Base-by-base conservation (phyloP, 1,139 yeast genomes). In the Sugiyamaella grinbergsii region DNA sequence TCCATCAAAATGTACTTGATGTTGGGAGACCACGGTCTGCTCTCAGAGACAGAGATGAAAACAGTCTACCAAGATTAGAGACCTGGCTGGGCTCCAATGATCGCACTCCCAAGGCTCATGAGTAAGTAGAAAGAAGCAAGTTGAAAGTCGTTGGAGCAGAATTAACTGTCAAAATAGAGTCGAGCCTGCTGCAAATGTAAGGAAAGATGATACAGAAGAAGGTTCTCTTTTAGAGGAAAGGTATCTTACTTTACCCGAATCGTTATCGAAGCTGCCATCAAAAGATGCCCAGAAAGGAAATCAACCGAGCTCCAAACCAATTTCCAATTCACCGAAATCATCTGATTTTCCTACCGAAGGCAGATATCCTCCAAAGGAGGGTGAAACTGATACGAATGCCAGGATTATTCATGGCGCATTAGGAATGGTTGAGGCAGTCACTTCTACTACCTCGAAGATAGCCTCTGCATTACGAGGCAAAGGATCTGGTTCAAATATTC, bases 11-110 rank as follows among this genome's bases (percentile, higher is more conserved):
- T 24, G 15, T n/a, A 5, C 15, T 23, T 3, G 42, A 39, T 11
- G 23, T 16, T 29, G 44, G 23, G 11, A 24, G 33, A 29, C 36
- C 24, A 23, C 19, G 45, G 7, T 19, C 18, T n/a, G 45, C 38
- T 13, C 37, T 41, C 3, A 29, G 31, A 19, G 47, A 43, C 18
- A 34, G 47, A 33, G 36, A 43, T 20, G 42, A 43, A 19, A 43
- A 43, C 22, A 31, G 47, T 23, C n/a, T 43, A 13, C 47, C 41
- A n/a, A 38, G 42, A 7, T 19, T 29, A 34, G 34, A 43, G 5
- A 20, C 19, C 11, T 16, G 34, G 24, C 26, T 26, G 3, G 20
- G 16, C 19, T 20, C 26, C 16, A 36, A 26, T n/a, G 38, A 24
- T 18, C 24, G 15, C 11, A 29, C 26, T 22, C 16, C 33, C 2